Percentiles rank a stretch among this genome's conserved stretches.
phyloP scores from a whole-genome alignment of 2,329 filamentous ascomycete species.

The Nannizzia gypsea region DNA sequence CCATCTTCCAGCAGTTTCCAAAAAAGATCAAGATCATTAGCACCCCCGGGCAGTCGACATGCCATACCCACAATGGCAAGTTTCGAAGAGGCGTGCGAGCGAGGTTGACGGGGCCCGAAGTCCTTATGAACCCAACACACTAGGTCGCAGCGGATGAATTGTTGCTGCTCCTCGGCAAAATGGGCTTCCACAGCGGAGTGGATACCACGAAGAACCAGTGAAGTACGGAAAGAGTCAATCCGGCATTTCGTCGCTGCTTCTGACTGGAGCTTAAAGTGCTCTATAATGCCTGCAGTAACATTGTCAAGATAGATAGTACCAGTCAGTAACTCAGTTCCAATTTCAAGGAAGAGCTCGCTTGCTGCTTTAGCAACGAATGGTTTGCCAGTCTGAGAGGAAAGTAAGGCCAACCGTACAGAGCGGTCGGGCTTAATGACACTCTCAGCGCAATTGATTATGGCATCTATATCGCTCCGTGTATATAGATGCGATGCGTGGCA shows the following conservation, averaged over 20 bases:
- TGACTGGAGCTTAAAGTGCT: conserved; percentile 12
- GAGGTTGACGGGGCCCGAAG: neutral
- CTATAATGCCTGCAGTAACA: conserved; percentile 16
- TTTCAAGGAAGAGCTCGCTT: conserved; percentile 13
- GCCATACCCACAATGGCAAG: conserved; percentile 10
- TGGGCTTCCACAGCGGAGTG: neutral
- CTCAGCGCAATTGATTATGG: conserved; percentile 3
- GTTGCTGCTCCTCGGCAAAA: neutral
- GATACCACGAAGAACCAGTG: conserved; percentile 19
- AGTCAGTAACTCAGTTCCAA: conserved; percentile 17
- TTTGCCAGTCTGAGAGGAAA: conserved; percentile 15
- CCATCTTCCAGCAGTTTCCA: conserved; percentile 23
- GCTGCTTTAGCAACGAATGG: conserved; percentile 13
- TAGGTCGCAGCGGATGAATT: neutral
- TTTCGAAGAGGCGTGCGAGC: neutral
- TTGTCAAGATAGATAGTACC: conserved; percentile 16
- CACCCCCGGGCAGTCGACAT: conserved; percentile 7
- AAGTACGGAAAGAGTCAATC: conserved; percentile 20
- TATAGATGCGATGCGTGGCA: conserved; percentile 40
- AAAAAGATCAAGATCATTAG: conserved; percentile 21
- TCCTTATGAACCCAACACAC: neutral
- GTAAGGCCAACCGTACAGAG: conserved; percentile 6
- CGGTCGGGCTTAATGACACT: neutral
- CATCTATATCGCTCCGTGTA: conserved; percentile 14
- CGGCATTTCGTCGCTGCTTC: conserved; percentile 10